A percentile compares a stretch with the other conserved stretches of the same genome.
Evolutionary conservation across 495 filamentous ascomycete species (phyloP).

Genomic region (Aspergillus diversus): DNA sequence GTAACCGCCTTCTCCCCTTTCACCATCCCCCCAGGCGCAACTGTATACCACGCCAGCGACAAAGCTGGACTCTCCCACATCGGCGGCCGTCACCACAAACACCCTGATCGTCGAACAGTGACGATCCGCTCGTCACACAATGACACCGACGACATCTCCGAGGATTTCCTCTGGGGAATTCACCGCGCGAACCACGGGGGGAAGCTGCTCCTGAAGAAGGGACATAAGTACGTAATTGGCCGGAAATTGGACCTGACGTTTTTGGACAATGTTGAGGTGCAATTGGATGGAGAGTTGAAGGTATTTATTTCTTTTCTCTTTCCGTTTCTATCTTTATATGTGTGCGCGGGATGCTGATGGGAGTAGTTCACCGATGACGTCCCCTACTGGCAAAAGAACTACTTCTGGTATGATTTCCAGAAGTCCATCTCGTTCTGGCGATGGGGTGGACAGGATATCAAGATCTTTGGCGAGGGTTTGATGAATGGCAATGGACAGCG

Average conservation of each 20-base stretch:
- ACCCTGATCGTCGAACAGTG: conserved; percentile 46
- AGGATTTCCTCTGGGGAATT: conserved; percentile 55
- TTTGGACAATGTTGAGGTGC: conserved; percentile 57
- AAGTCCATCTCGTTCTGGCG: conserved; percentile 65
- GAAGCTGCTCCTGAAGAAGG: conserved; percentile 51
- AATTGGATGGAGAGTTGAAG: conserved; percentile 59
- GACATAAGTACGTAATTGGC: conserved; percentile 57
- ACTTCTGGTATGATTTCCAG: conserved; percentile 61
- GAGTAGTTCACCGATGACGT: conserved; percentile 60
- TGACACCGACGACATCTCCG: conserved; percentile 57
- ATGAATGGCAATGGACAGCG: conserved; percentile 60
- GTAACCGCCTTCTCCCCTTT: conserved; percentile 22
- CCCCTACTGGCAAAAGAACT: conserved; percentile 60
- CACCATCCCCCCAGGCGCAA: conserved; percentile 28
- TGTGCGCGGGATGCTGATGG: not conserved
- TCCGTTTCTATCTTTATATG: not conserved
- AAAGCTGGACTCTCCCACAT: conserved; percentile 24
- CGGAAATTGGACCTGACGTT: conserved; percentile 61
- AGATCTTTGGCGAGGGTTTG: conserved; percentile 56
- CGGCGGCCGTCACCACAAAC: conserved; percentile 36
- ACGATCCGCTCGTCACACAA: conserved; percentile 54
- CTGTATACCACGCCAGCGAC: conserved; percentile 35
- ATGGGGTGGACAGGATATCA: conserved; percentile 61
- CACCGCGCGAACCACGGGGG: conserved; percentile 59
- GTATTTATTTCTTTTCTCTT: conserved; percentile 19